Percentiles rank a stretch among this genome's conserved stretches.
Evolutionary conservation across 129 eudicot species (phyloP).

Genomic region (Deinandra increscens): DNA sequence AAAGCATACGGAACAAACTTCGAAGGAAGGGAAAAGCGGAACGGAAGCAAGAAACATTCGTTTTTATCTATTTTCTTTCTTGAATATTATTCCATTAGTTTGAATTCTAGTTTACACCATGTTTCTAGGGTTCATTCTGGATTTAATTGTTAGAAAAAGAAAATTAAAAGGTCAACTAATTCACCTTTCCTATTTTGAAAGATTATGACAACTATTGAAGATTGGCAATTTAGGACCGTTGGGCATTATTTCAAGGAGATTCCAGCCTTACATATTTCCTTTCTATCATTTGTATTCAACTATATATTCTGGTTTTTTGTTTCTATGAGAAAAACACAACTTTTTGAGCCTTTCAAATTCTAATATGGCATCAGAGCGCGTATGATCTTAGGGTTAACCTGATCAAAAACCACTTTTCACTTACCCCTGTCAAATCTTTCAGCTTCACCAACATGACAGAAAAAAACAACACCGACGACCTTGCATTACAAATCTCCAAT

Average conservation of each 20-base stretch:
- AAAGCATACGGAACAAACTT: no score
- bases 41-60: no score
- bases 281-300: background rate
- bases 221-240: background rate
- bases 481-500: background rate
- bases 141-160: no score
- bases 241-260: background rate
- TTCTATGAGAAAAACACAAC: no score
- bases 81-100: no score
- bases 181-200: no score
- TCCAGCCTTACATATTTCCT: background rate
- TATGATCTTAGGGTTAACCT: background rate
- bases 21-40: no score
- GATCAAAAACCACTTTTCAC: no score
- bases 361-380: background rate
- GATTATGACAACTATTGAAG: background rate
- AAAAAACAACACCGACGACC: background rate
- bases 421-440: background rate
- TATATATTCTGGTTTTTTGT: background rate
- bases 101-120: no score
- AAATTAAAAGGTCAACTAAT: no score
- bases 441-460: background rate
- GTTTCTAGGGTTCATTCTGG: no score
- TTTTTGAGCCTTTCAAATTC: background rate
- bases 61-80: no score